phyloP scores from a whole-genome alignment of 805 yeast species.

The Candida chilensis region DNA sequence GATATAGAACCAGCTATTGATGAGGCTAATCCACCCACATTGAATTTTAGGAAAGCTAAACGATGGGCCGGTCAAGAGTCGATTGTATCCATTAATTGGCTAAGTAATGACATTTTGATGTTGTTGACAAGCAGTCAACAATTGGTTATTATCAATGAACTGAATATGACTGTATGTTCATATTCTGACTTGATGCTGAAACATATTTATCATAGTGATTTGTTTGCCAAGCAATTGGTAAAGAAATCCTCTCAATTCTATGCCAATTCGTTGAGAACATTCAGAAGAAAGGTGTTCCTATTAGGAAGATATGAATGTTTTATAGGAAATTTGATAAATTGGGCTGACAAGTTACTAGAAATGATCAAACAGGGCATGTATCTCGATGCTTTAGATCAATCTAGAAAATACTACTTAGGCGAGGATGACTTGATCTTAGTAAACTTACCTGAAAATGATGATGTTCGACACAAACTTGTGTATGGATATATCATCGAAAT shows the following conservation, averaged over 20 bases:
- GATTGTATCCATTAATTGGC: constrained; percentile 52
- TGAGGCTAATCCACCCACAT: constrained; percentile 9
- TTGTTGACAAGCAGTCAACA: constrained; percentile 37
- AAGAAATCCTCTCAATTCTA: constrained; percentile 5
- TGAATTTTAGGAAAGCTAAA: constrained; percentile 27
- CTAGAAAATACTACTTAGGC: constrained; percentile 44
- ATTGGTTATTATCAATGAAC: constrained; percentile 29
- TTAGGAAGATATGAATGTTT: constrained; percentile 43
- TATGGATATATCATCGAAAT: constrained; percentile 46
- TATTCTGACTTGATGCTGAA: constrained; percentile 26
- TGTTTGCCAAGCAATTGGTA: constrained; percentile 10
- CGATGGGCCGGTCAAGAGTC: constrained; percentile 37
- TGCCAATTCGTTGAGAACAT: constrained; percentile 20
- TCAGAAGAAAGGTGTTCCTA: constrained; percentile 38
- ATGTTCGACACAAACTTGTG: constrained; percentile 37
- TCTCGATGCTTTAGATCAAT: constrained; percentile 45
- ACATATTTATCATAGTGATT: constrained; percentile 23
- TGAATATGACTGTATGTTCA: constrained; percentile 21
- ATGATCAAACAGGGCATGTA: constrained; percentile 40
- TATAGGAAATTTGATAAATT: constrained; percentile 52
- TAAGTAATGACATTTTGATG: constrained; percentile 26
- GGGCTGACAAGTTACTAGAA: constrained; percentile 57
- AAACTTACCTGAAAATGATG: constrained; percentile 44
- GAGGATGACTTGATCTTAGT: constrained; percentile 36
- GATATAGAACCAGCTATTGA: constrained; percentile 18